Percentiles rank a stretch among this genome's conserved stretches.
Evolutionary conservation across 2,329 filamentous ascomycete species (phyloP).

Genomic region (Leptosphaerulina australis): DNA sequence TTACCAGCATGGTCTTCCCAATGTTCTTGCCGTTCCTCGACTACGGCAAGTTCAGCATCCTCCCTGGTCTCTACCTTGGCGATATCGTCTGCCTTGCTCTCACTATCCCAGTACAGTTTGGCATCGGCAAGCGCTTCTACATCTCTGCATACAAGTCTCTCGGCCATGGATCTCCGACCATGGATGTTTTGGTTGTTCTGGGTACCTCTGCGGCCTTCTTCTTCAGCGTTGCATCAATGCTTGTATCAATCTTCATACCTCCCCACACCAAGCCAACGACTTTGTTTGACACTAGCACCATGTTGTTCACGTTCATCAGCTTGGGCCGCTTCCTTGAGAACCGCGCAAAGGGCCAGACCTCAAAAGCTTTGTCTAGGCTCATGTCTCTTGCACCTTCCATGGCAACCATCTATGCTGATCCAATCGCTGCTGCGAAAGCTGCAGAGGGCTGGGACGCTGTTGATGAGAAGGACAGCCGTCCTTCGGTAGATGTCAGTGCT

Average conservation of each 20-base stretch:
- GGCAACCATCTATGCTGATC: slow-evolving; percentile 94
- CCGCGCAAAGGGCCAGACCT: slow-evolving; percentile 92
- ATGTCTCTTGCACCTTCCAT: slow-evolving; percentile 97
- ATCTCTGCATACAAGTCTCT: slow-evolving; percentile 90
- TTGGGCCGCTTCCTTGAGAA: slow-evolving; percentile 93
- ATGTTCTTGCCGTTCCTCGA: slow-evolving; percentile 81
- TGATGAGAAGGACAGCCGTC: slow-evolving; percentile 53
- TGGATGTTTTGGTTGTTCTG: slow-evolving; percentile 94
- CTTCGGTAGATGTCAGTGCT: slow-evolving; percentile 61
- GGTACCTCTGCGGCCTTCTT: slow-evolving; percentile 96
- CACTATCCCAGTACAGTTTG: slow-evolving; percentile 94
- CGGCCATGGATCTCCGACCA: slow-evolving; percentile 88
- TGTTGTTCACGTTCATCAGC: slow-evolving; percentile 96
- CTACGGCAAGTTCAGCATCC: slow-evolving; percentile 71
- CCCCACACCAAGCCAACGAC: slow-evolving; percentile 83
- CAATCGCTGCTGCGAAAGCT: slow-evolving; percentile 89
- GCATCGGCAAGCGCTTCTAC: slow-evolving; percentile 94
- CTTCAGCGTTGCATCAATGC: slow-evolving; percentile 88
- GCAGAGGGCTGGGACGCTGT: slow-evolving; percentile 74
- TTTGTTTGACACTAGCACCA: slow-evolving; percentile 96
- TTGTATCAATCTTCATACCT: slow-evolving; percentile 74
- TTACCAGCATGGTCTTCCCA: slow-evolving; percentile 91
- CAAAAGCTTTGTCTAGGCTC: slow-evolving; percentile 85
- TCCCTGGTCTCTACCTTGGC: slow-evolving; percentile 82
- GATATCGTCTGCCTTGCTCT: slow-evolving; percentile 83